Base-by-base conservation (phyloP, 768 basidiomycete species). In the Lentinus brumalis region DNA sequence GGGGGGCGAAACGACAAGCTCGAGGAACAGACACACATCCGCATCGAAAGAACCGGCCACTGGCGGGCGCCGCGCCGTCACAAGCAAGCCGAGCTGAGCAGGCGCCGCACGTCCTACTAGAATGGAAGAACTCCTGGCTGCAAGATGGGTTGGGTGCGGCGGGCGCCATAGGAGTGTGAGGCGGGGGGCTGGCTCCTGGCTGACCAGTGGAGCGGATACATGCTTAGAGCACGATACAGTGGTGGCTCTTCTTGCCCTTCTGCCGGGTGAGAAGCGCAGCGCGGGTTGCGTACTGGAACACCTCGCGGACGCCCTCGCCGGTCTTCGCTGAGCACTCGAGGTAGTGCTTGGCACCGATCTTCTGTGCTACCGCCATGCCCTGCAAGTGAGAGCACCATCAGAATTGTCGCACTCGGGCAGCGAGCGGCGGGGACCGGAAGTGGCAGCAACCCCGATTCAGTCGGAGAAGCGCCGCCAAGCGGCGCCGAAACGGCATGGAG, bases 271-370 rank as follows among this genome's bases (percentile, higher is more conserved):
- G 83, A 40, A 98, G 85, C 30, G 96, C 96, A 44, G 92, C 89
- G 64, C 94, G 88, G 29, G 96, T 98, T 55, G 97, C 97, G 67
- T 91, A 92, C 78, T 98, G 94, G 87, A 99, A 99, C 47, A 99
- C 96, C 77, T 98, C 96, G 64, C 92, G 88, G 50, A 99, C 96
- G 67, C 96, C 96, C 77, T 98, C 94, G 60, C 96, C 95, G 15
- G 94, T 88, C 82, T 89, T 91, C 74, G 95, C 95, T 56, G 94
- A 96, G 76, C 97, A 99, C 76, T 99, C 97, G 54, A 99, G 87
- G 76, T 98, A 99, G 73, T 94, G 89, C 77, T 87, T 92, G 5
- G 97, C 96, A 31, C 91, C 91, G 68, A 99, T 98, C 89, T 98
- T 96, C 81, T 92, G 90, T 26, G 92, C 87, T 38, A 98, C 90